Conservation (phyloP, 371 early-diverging fungal genomes). For the Mortierella sp. region DNA sequence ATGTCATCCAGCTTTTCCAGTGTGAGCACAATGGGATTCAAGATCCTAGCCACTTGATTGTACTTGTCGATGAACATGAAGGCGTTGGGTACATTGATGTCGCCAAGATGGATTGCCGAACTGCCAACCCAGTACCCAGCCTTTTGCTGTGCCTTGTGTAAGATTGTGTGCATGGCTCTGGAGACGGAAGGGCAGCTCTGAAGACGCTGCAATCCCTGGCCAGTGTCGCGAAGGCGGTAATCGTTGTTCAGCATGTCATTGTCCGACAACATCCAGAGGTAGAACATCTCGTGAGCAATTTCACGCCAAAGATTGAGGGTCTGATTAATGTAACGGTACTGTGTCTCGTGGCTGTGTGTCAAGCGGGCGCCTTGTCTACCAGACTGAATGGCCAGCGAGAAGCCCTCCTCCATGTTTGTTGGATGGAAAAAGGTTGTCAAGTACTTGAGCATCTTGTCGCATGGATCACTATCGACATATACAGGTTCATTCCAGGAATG, state of each 20-base stretch:
- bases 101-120: conserved; percentile 95
- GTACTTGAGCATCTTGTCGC: conserved; percentile 90
- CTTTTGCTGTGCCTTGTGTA: conserved; percentile 87
- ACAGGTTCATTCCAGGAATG: background rate
- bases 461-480: conserved; percentile 80
- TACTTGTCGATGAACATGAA: conserved; percentile 98
- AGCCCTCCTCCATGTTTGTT: conserved; percentile 61
- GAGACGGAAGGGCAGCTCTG: conserved; percentile 86
- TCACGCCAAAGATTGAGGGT: conserved; percentile 95
- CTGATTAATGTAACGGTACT: conserved; percentile 94
- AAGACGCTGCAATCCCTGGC: conserved; percentile 94
- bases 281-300: conserved; percentile 95
- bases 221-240: conserved; percentile 93
- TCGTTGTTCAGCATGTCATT: conserved; percentile 82
- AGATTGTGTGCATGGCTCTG: conserved; percentile 87
- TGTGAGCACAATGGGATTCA: conserved; percentile 86
- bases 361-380: conserved; percentile 91
- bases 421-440: conserved; percentile 76
- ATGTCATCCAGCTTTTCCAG: conserved; percentile 77
- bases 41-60: conserved; percentile 94
- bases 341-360: conserved; percentile 91
- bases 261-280: conserved; percentile 93
- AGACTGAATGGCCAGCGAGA: conserved; percentile 83
- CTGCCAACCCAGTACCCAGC: conserved; percentile 95
- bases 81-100: conserved; percentile 92